A percentile compares a stretch with the other conserved stretches of the same genome.
Conservation (phyloP, 371 early-diverging fungal genomes). For the Vairimorpha ceranae region DNA sequence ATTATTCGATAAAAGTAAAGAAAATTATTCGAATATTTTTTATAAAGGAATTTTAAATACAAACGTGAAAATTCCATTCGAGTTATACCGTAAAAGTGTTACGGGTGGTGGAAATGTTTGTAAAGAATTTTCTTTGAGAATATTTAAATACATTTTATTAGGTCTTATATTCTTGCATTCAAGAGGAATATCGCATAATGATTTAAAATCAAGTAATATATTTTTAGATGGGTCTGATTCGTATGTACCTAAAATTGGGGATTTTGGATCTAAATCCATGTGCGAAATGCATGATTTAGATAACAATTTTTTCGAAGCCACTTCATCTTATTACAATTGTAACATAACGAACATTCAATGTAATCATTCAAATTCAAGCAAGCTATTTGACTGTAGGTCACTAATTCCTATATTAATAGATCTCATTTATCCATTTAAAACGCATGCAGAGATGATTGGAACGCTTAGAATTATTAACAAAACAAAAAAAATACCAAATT, state of each 20-base stretch:
- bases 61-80: not conserved
- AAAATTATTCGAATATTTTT: not conserved
- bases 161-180: constrained; percentile 34
- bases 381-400: not conserved
- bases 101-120: too few species aligned
- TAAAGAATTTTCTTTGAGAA: not conserved
- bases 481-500: not conserved
- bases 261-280: constrained; percentile 40
- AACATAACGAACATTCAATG: not conserved
- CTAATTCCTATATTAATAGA: not conserved
- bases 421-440: not conserved
- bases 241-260: constrained; percentile 66
- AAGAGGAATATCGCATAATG: constrained; percentile 38
- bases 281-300: not conserved
- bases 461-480: not conserved
- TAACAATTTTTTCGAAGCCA: not conserved
- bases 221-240: constrained; percentile 19
- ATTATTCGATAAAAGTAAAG: not conserved
- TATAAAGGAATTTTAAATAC: not conserved
- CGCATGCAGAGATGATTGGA: not conserved
- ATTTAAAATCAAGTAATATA: constrained; percentile 46
- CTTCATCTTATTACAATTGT: not conserved
- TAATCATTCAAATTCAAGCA: not conserved
- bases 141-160: constrained; percentile 36
- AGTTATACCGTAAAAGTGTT: not conserved